Evolutionary conservation across 2,329 filamentous ascomycete genomes (phyloP).

Genomic region (Coniella vitis): DNA sequence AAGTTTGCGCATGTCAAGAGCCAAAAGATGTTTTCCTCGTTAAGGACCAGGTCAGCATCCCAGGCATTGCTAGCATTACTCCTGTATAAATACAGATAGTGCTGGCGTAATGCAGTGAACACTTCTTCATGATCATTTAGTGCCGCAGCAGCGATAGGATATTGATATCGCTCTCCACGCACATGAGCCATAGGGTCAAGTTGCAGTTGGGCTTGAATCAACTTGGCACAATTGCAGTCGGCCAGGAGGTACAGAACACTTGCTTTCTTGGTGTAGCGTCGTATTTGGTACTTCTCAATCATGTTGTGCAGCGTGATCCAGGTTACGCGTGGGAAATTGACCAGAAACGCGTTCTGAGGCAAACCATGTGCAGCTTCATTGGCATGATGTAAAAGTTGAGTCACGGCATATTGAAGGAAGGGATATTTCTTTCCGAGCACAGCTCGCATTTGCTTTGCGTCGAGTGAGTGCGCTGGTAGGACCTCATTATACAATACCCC

Average conservation of each 20-base stretch:
- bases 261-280: conserved; percentile 4
- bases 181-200: not conserved
- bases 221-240: conserved; percentile 6
- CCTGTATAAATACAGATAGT: no score
- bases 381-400: not conserved
- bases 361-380: conserved; percentile 1
- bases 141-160: conserved; percentile 16
- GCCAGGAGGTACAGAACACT: conserved; percentile 7
- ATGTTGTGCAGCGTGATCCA: conserved; percentile 3
- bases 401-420: conserved; percentile 4
- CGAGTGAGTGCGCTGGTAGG: not conserved
- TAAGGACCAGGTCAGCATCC: no score
- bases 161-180: conserved; percentile 9
- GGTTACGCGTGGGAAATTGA: not conserved
- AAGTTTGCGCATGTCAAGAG: no score
- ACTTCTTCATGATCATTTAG: no score
- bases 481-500: not conserved
- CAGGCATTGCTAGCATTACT: no score
- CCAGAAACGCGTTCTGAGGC: not conserved
- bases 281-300: not conserved
- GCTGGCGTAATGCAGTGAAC: no score
- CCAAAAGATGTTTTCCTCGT: no score
- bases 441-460: not conserved
- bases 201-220: conserved; percentile 3
- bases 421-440: not conserved